phyloP scores from a whole-genome alignment of 2,329 filamentous ascomycete genomes.

The Alternaria incomplexa region DNA sequence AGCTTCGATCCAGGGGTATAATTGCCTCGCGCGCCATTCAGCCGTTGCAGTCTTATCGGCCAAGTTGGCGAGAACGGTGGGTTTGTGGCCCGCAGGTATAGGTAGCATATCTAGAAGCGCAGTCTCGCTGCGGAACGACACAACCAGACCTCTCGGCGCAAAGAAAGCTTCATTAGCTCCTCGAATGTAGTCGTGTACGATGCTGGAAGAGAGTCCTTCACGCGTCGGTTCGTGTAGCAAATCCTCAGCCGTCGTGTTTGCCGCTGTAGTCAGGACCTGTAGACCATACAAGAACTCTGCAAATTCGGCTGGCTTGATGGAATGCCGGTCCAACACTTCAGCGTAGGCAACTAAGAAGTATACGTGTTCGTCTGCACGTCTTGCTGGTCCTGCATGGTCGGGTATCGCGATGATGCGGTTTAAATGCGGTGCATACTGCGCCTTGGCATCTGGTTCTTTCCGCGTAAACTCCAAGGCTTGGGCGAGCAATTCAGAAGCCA shows the following conservation, averaged over 20 bases:
- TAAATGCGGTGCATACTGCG: slow-evolving; percentile 31
- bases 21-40: slow-evolving; percentile 27
- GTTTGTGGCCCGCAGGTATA: slow-evolving; percentile 32
- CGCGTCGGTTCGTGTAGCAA: slow-evolving; percentile 4
- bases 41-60: slow-evolving; percentile 17
- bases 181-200: slow-evolving; percentile 35
- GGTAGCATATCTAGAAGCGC: slow-evolving; percentile 25
- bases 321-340: slow-evolving; percentile 36
- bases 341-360: slow-evolving; percentile 40
- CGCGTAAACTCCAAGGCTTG: slow-evolving; percentile 34
- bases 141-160: slow-evolving; percentile 35
- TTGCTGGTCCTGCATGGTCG: slow-evolving; percentile 10
- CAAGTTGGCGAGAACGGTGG: slow-evolving; percentile 24
- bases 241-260: slow-evolving; percentile 10
- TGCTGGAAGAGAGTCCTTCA: background rate
- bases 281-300: slow-evolving; percentile 43
- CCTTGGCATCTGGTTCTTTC: slow-evolving; percentile 31
- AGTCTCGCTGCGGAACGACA: slow-evolving; percentile 33
- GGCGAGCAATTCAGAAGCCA: slow-evolving; percentile 20
- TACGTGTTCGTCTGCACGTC: slow-evolving; percentile 14
- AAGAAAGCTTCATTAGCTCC: slow-evolving; percentile 43
- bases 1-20: slow-evolving; percentile 40
- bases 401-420: slow-evolving; percentile 36
- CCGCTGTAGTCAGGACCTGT: slow-evolving; percentile 33
- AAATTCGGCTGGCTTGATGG: slow-evolving; percentile 38